A percentile compares a stretch with the other conserved stretches of the same genome.
Evolutionary conservation across 495 filamentous ascomycete genomes (phyloP).

Genomic region (Annulohypoxylon stygium): DNA sequence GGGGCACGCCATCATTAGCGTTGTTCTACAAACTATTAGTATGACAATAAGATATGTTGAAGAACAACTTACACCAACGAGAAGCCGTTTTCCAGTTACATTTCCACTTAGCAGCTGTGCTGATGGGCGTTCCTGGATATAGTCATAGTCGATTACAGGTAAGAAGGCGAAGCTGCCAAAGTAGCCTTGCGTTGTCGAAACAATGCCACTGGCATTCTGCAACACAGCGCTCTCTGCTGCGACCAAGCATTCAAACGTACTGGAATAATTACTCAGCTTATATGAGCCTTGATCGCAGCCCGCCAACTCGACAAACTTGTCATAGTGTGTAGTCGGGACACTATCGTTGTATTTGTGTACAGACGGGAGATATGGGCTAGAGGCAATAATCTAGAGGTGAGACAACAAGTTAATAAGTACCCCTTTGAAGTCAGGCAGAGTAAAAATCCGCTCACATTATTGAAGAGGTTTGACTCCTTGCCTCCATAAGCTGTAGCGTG

Average conservation of each 20-base stretch:
- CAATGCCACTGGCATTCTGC: slow-evolving; percentile 66
- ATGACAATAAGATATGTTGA: background rate
- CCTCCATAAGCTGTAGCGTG: slow-evolving; percentile 53
- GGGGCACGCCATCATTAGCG: slow-evolving; percentile 49
- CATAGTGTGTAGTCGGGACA: slow-evolving; percentile 64
- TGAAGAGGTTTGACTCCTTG: slow-evolving; percentile 58
- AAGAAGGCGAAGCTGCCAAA: slow-evolving; percentile 70
- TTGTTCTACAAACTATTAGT: slow-evolving; percentile 41
- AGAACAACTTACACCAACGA: slow-evolving; percentile 37
- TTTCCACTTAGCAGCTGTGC: slow-evolving; percentile 63
- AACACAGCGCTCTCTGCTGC: slow-evolving; percentile 61
- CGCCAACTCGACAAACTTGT: slow-evolving; percentile 65
- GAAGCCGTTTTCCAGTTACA: slow-evolving; percentile 50
- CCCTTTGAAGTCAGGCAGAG: slow-evolving; percentile 22
- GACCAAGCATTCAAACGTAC: slow-evolving; percentile 50
- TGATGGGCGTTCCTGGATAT: slow-evolving; percentile 67
- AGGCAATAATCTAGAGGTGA: slow-evolving; percentile 28
- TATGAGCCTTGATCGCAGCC: slow-evolving; percentile 58
- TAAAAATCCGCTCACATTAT: slow-evolving; percentile 56
- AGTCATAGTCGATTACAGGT: slow-evolving; percentile 72
- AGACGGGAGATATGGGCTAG: slow-evolving; percentile 42
- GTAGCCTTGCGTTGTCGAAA: slow-evolving; percentile 45
- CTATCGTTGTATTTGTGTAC: slow-evolving; percentile 59
- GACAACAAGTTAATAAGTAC: slow-evolving; percentile 37
- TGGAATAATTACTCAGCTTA: slow-evolving; percentile 29